Evolutionary conservation across 805 yeast species (phyloP), one percentile per base, ranked within the genome.

Genomic region (Metschnikowia rubicola): DNA sequence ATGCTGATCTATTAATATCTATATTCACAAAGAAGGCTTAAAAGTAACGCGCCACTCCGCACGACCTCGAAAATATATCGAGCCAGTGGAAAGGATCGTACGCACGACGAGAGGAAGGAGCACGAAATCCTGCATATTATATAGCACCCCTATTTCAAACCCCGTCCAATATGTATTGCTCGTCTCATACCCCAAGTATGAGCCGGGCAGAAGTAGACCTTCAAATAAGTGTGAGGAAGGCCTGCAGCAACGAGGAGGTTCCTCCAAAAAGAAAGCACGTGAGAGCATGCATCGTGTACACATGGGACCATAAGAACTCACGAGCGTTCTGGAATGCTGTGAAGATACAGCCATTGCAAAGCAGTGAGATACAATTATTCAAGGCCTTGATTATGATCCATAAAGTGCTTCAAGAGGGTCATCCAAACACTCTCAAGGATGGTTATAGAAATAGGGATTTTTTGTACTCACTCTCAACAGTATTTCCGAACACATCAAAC

Each of bases 361-460:
- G 79, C 47, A 92, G 88, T 59, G 96, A 89, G 55, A 78, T 91
- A 13, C 96, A 87, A 66, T 66, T 87, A 51, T 91, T 90, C 71
- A 92, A 92, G 63, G 84, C 95, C 12, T 71, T 94, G 61, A 86
- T 91, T 44, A 77, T 88, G 54, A 77, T 90, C 40, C 98, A 92
- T 60, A 91, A 92, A 60, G 92, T 94, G 6, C 70, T 92, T n/a
- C 98, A 94, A 64, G 99, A 92, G 66, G 99, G 99, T n/a, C 98
- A 92, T 64, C 89, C 89, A 11, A 78, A 88, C 28, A 83, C 88
- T 6, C 69, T 92, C 58, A 75, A 79, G 43, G 97, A 89, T 58
- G 97, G 89, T 2, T 86, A 81, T 59, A 74, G 81, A 51, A 88
- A 90, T 62, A 71, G 82, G 42, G 86, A 82, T 43, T 92, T 95